Evolutionary conservation across 1,284 basidiomycete genomes (phyloP), one percentile per base, ranked within the genome.

Genomic region (Mycena citricolor): DNA sequence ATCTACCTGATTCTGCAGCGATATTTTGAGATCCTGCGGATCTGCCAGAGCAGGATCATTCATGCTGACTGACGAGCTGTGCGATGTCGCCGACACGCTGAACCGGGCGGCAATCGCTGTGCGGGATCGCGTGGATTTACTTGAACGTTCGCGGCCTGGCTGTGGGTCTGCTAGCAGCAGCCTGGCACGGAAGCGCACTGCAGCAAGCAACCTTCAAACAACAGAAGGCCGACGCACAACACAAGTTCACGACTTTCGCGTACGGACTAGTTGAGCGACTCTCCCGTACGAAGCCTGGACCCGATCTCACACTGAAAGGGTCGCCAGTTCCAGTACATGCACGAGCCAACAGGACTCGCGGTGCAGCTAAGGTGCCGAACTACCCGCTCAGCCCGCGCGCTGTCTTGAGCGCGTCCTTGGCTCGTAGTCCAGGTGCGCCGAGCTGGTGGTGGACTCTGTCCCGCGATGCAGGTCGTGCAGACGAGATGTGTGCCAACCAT

Each of bases 191-290:
- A 32, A 65, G 63, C 57, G 2, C n/a, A n/a, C n/a, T n/a, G n/a
- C n/a, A n/a, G n/a, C n/a, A n/a, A n/a, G n/a, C n/a, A n/a, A 57
- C 54, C 17, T 64, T 62, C 47, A 51, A 56, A 31, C 59, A 65
- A 20, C 60, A 65, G 36, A 61, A 56, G n/a, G 42, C 61, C 2
- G 57, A 65, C 28, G 46, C 56, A 1, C 47, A 42, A 12, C 49
- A 57, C 13, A 58, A 64, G 25, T 60, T 66, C 32, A 55, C 54
- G 16, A 52, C 37, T 4, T 58, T 61, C 17, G 60, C 61, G 4
- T 54, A 58, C 47, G 61, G 62, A 1, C 36, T 63, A n/a, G n/a
- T n/a, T n/a, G n/a, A n/a, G n/a, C n/a, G n/a, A n/a, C n/a, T n/a
- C n/a, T n/a, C n/a, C n/a, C n/a, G n/a, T n/a, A n/a, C n/a, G n/a